Conservation (phyloP, 768 basidiomycete species). For the Kwoniella sp. region DNA sequence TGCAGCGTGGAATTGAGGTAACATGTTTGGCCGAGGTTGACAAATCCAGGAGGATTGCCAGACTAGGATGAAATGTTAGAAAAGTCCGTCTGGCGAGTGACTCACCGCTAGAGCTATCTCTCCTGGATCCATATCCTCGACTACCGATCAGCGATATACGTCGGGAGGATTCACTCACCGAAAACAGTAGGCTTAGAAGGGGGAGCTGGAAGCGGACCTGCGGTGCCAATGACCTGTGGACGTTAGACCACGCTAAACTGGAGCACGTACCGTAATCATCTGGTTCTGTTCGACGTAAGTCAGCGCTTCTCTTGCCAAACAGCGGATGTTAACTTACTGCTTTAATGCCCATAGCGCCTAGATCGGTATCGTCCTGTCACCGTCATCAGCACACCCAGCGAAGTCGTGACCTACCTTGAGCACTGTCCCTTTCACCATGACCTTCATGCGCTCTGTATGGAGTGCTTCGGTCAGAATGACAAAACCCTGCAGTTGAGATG, state of each 20-base stretch:
- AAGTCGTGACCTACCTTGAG: conserved; percentile 67
- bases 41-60: conserved; percentile 42
- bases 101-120: conserved; percentile 78
- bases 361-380: conserved; percentile 77
- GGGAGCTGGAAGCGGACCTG: conserved; percentile 86
- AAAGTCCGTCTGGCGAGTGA: conserved; percentile 10
- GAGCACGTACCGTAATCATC: conserved; percentile 54
- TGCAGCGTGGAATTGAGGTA: conserved; percentile 97
- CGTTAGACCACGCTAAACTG: background rate
- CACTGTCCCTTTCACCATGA: conserved; percentile 90
- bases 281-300: conserved; percentile 64
- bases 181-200: conserved; percentile 78
- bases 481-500: background rate
- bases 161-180: conserved; percentile 60
- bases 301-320: background rate
- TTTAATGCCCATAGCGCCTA: conserved; percentile 82
- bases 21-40: conserved; percentile 83
- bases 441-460: conserved; percentile 83
- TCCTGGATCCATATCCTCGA: conserved; percentile 77
- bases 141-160: conserved; percentile 23
- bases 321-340: conserved; percentile 58
- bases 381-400: background rate
- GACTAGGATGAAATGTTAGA: conserved; percentile 22
- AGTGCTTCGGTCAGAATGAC: background rate
- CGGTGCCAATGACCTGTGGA: conserved; percentile 73